Conservation (phyloP, 2,329 filamentous ascomycete genomes). For the Trichoderma semiorbis region DNA sequence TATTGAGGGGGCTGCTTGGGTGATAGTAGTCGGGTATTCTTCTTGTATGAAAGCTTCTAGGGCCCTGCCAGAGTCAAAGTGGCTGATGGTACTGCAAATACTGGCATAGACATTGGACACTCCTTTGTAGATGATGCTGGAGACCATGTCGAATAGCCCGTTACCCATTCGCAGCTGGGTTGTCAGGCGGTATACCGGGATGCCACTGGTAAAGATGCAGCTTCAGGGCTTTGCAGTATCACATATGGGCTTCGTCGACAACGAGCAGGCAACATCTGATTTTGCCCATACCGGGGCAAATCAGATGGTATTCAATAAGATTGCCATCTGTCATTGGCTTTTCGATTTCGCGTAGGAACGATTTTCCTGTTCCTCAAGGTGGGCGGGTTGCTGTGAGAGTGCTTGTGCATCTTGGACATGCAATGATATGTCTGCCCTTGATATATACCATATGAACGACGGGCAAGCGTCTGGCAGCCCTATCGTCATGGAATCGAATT, state of each 20-base stretch:
- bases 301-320: accelerated
- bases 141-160: background rate
- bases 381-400: background rate
- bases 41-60: background rate
- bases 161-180: constrained; percentile 24
- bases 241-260: background rate
- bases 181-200: constrained; percentile 21
- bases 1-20: background rate
- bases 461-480: background rate
- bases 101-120: background rate
- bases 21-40: background rate
- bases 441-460: background rate
- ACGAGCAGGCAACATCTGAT: background rate
- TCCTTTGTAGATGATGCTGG: background rate
- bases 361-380: background rate
- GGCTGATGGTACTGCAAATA: background rate
- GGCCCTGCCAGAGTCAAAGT: background rate
- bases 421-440: background rate
- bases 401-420: background rate
- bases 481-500: background rate
- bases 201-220: background rate
- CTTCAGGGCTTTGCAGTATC: background rate
- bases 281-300: background rate
- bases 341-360: background rate
- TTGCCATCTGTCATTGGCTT: background rate